Conservation (phyloP, 2,329 filamentous ascomycete genomes). For the Monilinia vaccinii-corymbosi region DNA sequence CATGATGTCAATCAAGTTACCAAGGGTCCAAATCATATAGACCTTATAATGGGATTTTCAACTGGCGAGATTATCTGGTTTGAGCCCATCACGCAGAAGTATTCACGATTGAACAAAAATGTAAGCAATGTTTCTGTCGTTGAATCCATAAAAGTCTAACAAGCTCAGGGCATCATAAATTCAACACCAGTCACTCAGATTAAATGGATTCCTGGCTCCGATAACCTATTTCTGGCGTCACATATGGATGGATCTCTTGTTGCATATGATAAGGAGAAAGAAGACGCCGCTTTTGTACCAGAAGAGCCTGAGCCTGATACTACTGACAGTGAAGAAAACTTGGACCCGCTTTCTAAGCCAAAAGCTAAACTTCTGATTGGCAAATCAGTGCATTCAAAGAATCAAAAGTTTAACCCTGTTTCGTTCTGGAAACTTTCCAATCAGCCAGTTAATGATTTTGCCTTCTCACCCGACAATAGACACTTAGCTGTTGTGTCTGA, state of each 20-base stretch:
- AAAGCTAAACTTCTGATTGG: constrained; percentile 55
- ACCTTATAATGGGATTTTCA: constrained; percentile 91
- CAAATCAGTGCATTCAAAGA: constrained; percentile 89
- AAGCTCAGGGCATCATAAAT: constrained; percentile 71
- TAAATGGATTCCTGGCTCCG: constrained; percentile 87
- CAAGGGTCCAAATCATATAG: constrained; percentile 70
- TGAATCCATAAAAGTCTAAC: constrained; percentile 9
- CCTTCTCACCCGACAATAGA: constrained; percentile 81
- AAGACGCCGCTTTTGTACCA: constrained; percentile 69
- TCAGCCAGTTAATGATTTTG: constrained; percentile 80
- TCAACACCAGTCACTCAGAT: constrained; percentile 78
- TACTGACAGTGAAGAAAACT: constrained; percentile 27
- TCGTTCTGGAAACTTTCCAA: constrained; percentile 89
- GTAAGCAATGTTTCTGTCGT: constrained; percentile 35
- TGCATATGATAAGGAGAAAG: constrained; percentile 96
- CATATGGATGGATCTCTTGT: constrained; percentile 87
- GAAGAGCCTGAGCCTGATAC: constrained; percentile 45
- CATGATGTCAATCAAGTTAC: constrained; percentile 85
- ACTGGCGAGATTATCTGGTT: constrained; percentile 98
- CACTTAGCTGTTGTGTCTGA: constrained; percentile 87
- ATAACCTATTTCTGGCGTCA: constrained; percentile 83
- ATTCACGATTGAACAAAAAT: constrained; percentile 94
- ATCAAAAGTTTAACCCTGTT: constrained; percentile 88
- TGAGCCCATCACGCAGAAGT: constrained; percentile 92
- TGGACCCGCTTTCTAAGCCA: constrained; percentile 23